Conservation (phyloP, 2,329 filamentous ascomycete species). For the Calycina marina region DNA sequence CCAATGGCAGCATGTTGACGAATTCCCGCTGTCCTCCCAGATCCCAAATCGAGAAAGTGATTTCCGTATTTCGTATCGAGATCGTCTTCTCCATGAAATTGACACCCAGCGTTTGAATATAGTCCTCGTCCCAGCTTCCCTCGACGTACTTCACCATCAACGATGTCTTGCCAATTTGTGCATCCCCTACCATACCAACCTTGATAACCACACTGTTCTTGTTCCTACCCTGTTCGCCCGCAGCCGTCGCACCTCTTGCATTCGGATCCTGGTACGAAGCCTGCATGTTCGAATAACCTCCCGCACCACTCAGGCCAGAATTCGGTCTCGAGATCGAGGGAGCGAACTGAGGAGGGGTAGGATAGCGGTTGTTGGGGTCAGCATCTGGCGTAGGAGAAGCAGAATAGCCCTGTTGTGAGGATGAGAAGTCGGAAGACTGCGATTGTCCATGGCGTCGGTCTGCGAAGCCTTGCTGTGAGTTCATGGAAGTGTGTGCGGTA, state of each 20-base stretch:
- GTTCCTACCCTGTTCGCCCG: slow-evolving; percentile 16
- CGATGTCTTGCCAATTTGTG: slow-evolving; percentile 97
- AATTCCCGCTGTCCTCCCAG: slow-evolving; percentile 95
- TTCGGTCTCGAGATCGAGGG: slow-evolving; percentile 22
- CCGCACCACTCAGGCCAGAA: slow-evolving; percentile 20
- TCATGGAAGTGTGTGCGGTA: slow-evolving; percentile 20
- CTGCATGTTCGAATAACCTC: slow-evolving; percentile 20
- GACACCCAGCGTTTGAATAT: slow-evolving; percentile 95
- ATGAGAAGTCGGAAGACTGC: slow-evolving; percentile 21
- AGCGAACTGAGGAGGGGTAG: slow-evolving; percentile 20
- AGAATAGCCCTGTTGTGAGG: slow-evolving; percentile 17
- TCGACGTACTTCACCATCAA: slow-evolving; percentile 99
- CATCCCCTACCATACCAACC: slow-evolving; percentile 98
- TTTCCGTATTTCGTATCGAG: slow-evolving; percentile 96
- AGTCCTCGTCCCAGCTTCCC: slow-evolving; percentile 98
- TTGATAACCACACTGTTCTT: slow-evolving; percentile 85
- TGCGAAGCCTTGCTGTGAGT: slow-evolving; percentile 7
- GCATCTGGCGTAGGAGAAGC: slow-evolving; percentile 18
- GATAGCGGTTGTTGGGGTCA: slow-evolving; percentile 20
- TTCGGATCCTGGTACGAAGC: slow-evolving; percentile 22
- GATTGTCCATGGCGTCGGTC: slow-evolving; percentile 19
- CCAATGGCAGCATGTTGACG: slow-evolving; percentile 98
- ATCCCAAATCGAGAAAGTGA: slow-evolving; percentile 99
- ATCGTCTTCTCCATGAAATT: slow-evolving; percentile 99
- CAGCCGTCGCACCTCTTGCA: slow-evolving; percentile 14